Base-by-base conservation (phyloP, 495 filamentous ascomycete species). In the Pyrenula massariospora region DNA sequence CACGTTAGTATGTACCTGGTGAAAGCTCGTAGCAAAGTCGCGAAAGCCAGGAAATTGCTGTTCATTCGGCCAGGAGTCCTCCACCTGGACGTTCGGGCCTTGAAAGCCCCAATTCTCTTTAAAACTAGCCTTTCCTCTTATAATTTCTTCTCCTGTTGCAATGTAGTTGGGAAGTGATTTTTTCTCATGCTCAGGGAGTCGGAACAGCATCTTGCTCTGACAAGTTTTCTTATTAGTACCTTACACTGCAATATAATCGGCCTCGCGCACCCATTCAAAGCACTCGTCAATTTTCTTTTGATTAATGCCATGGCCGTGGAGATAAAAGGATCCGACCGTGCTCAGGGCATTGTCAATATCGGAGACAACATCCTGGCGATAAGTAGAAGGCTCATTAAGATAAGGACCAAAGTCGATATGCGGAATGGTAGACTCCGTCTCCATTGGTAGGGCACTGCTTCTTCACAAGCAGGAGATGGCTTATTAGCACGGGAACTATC, bases 31-130 rank as follows among this genome's bases (percentile, higher is more conserved):
- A 42, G 31, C 31, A 15, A 42, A 42, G 31, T 42, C 31, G 10
- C 77, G 75, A 66, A 85, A 86, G 10, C 80, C 81, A 0, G 82
- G 83, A 8, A 86, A 67, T 1, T 71, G 66, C 3, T 71, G 62
- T 31, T 83, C 74, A 0, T 77, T 74, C 0, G 79, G 61, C 83
- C 83, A 86, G 15, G 8, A 5, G 31, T 15, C 31, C 31, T 8
- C 8, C 31, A 5, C 31, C 8, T 15, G 5, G 31, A 8, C 31
- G 15, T 42, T 42, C 15, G 15, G 31, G 31, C 5, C 31, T 42
- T 42, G 5, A 42, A 42, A 42, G 31, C 15, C 31, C n/a, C 5
- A 42, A 5, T 42, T 42, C 31, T 42, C 31, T 42, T 42, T 42
- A 42, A 15, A 8, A 42, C 31, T 8, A 8, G 31, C 31, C 31